Conservation (phyloP, 352 stramenopile genomes). For the Pythium coloratum region DNA sequence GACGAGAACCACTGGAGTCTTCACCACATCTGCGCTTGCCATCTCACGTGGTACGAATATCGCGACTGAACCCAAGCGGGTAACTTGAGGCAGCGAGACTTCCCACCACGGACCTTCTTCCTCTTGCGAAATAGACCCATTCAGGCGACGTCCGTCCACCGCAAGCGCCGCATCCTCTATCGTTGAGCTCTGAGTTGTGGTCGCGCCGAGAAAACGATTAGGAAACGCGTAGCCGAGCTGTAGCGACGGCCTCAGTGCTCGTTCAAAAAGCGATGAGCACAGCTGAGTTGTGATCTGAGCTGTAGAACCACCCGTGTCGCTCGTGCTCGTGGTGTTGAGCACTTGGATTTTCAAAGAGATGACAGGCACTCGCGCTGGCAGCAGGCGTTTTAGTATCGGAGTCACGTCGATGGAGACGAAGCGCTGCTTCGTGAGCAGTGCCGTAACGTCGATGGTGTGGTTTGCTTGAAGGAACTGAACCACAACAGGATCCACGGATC, state of each 20-base stretch:
- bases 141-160: conserved; percentile 9
- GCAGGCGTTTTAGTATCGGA: conserved; percentile 34
- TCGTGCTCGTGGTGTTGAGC: conserved; percentile 26
- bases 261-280: conserved; percentile 65
- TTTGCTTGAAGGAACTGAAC: conserved; percentile 24
- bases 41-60: conserved; percentile 48
- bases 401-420: conserved; percentile 58
- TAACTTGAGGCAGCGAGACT: conserved; percentile 36
- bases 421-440: conserved; percentile 48
- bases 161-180: conserved; percentile 21
- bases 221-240: conserved; percentile 46
- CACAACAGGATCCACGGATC: conserved; percentile 5
- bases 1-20: conserved; percentile 27
- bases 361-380: conserved; percentile 41
- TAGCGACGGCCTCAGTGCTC: conserved; percentile 46
- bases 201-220: conserved; percentile 35
- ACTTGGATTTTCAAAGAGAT: conserved; percentile 59
- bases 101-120: conserved; percentile 65
- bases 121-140: conserved; percentile 23
- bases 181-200: conserved; percentile 45
- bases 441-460: conserved; percentile 37
- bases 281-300: conserved; percentile 38
- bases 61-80: conserved; percentile 47
- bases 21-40: conserved; percentile 6
- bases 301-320: conserved; percentile 25